Evolutionary conservation across 495 filamentous ascomycete species (phyloP).

Genomic region (Massariosphaeria phaeospora): DNA sequence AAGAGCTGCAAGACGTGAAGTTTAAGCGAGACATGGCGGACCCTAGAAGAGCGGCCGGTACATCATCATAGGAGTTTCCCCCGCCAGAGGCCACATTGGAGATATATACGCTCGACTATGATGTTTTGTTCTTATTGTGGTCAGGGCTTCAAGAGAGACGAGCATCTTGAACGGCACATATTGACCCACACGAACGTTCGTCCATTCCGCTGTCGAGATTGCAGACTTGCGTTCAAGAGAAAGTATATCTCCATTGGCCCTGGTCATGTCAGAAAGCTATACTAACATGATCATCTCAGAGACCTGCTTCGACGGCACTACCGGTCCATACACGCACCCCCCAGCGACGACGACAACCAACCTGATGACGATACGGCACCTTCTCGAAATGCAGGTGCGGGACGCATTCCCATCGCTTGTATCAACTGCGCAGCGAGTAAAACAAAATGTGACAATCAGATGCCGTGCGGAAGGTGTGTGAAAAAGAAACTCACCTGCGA

Average conservation of each 20-base stretch:
- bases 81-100: no score
- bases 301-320: conserved; percentile 2
- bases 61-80: no score
- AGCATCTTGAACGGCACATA: conserved; percentile 3
- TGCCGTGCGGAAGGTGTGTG: background rate
- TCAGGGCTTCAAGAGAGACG: conserved; percentile 3
- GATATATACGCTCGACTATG: no score
- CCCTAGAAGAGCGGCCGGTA: no score
- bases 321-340: background rate
- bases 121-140: conserved; percentile 6
- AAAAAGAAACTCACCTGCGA: background rate
- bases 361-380: background rate
- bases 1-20: no score
- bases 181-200: conserved; percentile 1
- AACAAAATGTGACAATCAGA: conserved; percentile 5
- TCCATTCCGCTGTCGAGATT: conserved; percentile 1
- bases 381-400: background rate
- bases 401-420: background rate
- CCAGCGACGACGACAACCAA: background rate
- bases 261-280: background rate
- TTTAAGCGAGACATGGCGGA: no score
- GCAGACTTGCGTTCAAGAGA: conserved; percentile 1
- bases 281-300: background rate
- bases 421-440: background rate
- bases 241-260: background rate